phyloP scores from a whole-genome alignment of 164 flowering plant species.

The Chimonanthus praecox region DNA sequence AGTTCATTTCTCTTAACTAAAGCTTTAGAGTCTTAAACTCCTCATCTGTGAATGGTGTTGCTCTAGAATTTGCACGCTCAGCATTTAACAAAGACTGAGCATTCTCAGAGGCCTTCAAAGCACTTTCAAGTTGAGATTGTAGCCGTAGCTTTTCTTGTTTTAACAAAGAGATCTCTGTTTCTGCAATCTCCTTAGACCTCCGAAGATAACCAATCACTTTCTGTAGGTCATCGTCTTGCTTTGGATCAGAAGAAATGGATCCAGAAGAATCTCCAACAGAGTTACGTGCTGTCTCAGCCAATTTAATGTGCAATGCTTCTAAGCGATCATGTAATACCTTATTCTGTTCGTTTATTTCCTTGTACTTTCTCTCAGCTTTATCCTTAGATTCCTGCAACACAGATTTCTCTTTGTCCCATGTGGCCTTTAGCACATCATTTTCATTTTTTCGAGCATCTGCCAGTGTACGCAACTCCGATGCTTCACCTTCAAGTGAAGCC shows the following conservation, averaged over 20 bases:
- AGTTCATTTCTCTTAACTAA: slow-evolving; percentile 79
- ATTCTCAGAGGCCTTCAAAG: slow-evolving; percentile 65
- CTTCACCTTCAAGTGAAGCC: slow-evolving; percentile 57
- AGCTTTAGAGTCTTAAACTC: slow-evolving; percentile 77
- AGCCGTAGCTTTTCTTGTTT: slow-evolving; percentile 81
- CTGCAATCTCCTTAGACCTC: slow-evolving; percentile 84
- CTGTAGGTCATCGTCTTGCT: slow-evolving; percentile 59
- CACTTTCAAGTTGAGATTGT: slow-evolving; percentile 85
- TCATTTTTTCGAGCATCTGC: slow-evolving; percentile 49
- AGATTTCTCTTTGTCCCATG: slow-evolving; percentile 57
- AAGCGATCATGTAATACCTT: slow-evolving; percentile 63
- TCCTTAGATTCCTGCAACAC: slow-evolving; percentile 42
- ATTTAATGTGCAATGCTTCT: slow-evolving; percentile 80
- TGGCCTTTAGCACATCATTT: slow-evolving; percentile 55
- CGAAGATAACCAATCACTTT: slow-evolving; percentile 71
- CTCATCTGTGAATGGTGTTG: slow-evolving; percentile 54
- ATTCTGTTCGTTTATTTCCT: slow-evolving; percentile 86
- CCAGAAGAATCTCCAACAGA: slow-evolving; percentile 38
- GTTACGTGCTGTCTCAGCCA: slow-evolving; percentile 62
- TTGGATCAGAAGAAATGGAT: slow-evolving; percentile 20
- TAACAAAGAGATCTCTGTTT: slow-evolving; percentile 81
- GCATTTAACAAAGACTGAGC: slow-evolving; percentile 57
- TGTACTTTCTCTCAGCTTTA: slow-evolving; percentile 66
- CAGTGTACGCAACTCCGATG: slow-evolving; percentile 57
- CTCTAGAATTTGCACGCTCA: slow-evolving; percentile 62